Evolutionary conservation across 768 basidiomycete species (phyloP).

Genomic region (Boletus subcaerulescens): DNA sequence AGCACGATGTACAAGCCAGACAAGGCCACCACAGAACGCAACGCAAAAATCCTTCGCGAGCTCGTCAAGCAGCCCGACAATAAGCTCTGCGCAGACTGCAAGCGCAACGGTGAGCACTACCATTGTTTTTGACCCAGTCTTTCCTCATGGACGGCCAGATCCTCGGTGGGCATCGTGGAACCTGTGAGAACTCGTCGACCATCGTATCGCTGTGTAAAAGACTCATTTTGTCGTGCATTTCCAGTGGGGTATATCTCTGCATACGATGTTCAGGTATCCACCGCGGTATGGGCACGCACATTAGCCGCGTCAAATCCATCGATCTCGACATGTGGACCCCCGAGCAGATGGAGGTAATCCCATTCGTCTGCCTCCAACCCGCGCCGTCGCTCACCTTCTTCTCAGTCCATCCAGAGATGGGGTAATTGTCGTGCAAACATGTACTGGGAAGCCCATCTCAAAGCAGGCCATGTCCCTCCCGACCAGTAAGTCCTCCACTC

Average conservation of each 20-base stretch:
- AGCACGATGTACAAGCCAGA: conserved; percentile 57
- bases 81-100: conserved; percentile 95
- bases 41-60: conserved; percentile 76
- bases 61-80: conserved; percentile 88
- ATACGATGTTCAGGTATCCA: conserved; percentile 98
- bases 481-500: conserved; percentile 74
- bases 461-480: conserved; percentile 84
- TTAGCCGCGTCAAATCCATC: conserved; percentile 94
- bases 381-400: neutral
- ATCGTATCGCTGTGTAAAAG: neutral
- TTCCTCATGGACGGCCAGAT: conserved; percentile 46
- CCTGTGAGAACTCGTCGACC: conserved; percentile 49
- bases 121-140: neutral
- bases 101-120: conserved; percentile 75
- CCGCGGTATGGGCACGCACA: conserved; percentile 97
- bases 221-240: conserved; percentile 2
- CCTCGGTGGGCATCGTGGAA: conserved; percentile 99
- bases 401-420: conserved; percentile 85
- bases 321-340: conserved; percentile 98
- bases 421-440: conserved; percentile 89
- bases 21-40: conserved; percentile 79
- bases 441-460: conserved; percentile 97
- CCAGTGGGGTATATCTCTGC: conserved; percentile 89
- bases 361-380: conserved; percentile 13
- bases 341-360: conserved; percentile 86